phyloP scores from a whole-genome alignment of 2,329 filamentous ascomycete genomes.

The Aspergillus persii region DNA sequence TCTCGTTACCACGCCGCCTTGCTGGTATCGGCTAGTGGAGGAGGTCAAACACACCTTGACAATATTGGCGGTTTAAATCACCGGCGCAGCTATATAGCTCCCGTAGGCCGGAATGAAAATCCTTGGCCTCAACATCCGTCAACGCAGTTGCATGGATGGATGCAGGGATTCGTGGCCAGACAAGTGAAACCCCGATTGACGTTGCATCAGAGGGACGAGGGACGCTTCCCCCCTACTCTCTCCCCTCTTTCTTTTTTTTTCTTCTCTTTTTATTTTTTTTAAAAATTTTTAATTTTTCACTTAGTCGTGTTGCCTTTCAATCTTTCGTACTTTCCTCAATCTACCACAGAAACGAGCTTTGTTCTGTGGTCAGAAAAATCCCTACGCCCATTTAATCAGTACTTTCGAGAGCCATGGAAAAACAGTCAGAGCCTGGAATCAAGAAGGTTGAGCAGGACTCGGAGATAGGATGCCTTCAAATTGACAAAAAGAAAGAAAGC shows the following conservation, averaged over 20 bases:
- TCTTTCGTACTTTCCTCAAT: background rate
- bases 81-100: background rate
- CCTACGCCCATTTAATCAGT: background rate
- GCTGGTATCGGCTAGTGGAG: background rate
- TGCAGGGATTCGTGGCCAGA: background rate
- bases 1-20: background rate
- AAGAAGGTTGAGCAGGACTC: background rate
- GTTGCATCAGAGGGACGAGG: background rate
- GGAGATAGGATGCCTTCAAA: background rate
- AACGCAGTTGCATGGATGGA: background rate
- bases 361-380: background rate
- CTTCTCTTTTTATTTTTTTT: too few relatives aligned
- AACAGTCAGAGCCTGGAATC: background rate
- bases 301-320: background rate
- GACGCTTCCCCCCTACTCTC: too few relatives aligned
- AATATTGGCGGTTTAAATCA: background rate
- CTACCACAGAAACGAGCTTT: background rate
- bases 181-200: background rate
- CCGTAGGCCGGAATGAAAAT: background rate
- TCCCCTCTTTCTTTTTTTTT: background rate
- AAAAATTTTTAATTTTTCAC: too few relatives aligned
- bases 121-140: background rate
- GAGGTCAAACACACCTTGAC: background rate
- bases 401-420: background rate
- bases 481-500: conserved; percentile 2